Evolutionary conservation across 2,329 filamentous ascomycete genomes (phyloP).

Genomic region (Beauveria asiatica): DNA sequence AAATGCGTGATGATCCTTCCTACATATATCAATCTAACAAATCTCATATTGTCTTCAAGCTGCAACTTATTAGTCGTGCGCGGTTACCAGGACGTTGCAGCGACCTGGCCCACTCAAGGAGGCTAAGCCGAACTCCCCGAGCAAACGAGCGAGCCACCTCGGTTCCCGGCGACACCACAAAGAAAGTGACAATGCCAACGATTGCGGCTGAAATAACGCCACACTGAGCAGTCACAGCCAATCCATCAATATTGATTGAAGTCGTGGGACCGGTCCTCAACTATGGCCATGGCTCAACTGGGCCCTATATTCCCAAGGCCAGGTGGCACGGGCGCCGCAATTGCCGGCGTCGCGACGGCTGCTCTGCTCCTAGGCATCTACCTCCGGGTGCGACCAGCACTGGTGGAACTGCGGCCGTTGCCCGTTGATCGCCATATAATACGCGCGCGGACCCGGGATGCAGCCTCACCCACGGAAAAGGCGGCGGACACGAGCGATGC

Average conservation of each 20-base stretch:
- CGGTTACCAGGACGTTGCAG: neutral
- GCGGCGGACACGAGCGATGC: slow-evolving; percentile 18
- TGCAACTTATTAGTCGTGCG: neutral
- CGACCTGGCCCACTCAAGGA: neutral
- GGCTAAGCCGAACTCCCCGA: neutral
- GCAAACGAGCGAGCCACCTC: neutral
- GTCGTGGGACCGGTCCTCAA: neutral
- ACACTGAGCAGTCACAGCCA: neutral
- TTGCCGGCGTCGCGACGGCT: neutral
- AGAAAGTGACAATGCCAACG: neutral
- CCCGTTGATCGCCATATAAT: slow-evolving; percentile 1
- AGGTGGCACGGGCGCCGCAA: neutral
- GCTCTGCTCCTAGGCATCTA: slow-evolving; percentile 16
- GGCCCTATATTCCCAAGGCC: neutral
- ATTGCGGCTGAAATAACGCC: neutral
- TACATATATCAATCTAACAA: neutral
- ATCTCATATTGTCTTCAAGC: too few species aligned
- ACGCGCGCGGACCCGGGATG: slow-evolving; percentile 7
- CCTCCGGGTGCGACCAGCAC: slow-evolving; percentile 21
- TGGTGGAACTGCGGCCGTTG: slow-evolving; percentile 5
- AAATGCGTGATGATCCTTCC: too few species aligned
- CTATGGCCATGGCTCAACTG: neutral
- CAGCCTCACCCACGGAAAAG: neutral
- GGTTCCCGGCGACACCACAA: neutral
- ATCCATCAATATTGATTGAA: neutral